phyloP scores from a whole-genome alignment of 345 rosid species.

The Brassica napus region DNA sequence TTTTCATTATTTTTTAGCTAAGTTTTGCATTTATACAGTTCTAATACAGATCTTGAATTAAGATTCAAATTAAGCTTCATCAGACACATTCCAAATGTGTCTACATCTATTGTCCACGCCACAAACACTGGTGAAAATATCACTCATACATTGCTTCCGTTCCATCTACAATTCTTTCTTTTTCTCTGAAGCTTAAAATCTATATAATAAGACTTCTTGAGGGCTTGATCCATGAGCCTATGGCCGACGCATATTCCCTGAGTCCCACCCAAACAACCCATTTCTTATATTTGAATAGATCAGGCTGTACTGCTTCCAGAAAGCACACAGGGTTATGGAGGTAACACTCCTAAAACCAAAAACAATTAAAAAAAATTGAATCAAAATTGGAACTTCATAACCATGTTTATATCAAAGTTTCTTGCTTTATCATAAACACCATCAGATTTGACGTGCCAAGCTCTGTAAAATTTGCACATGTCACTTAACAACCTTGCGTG shows the following conservation, averaged over 20 bases:
- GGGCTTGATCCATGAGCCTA: constrained; percentile 90
- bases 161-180: constrained; percentile 56
- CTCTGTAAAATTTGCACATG: constrained; percentile 86
- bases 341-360: constrained; percentile 63
- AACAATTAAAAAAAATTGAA: not conserved
- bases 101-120: constrained; percentile 75
- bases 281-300: constrained; percentile 78
- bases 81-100: constrained; percentile 45
- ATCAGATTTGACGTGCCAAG: constrained; percentile 87
- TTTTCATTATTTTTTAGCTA: not conserved
- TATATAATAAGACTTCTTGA: constrained; percentile 51
- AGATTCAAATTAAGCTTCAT: constrained; percentile 43
- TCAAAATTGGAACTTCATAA: not conserved
- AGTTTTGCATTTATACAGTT: constrained; percentile 20
- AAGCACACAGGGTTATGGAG: constrained; percentile 88
- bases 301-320: constrained; percentile 73
- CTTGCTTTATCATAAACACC: constrained; percentile 69
- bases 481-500: constrained; percentile 57
- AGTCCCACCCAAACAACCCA: constrained; percentile 97
- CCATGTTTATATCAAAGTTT: constrained; percentile 11
- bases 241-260: constrained; percentile 83
- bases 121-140: constrained; percentile 72
- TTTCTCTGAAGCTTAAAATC: not conserved
- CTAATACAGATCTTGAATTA: constrained; percentile 17
- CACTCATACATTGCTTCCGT: constrained; percentile 73